Percentiles rank a stretch among this genome's conserved stretches.
Evolutionary conservation across 1,284 basidiomycete genomes (phyloP).

Genomic region (Inonotus hispidus): DNA sequence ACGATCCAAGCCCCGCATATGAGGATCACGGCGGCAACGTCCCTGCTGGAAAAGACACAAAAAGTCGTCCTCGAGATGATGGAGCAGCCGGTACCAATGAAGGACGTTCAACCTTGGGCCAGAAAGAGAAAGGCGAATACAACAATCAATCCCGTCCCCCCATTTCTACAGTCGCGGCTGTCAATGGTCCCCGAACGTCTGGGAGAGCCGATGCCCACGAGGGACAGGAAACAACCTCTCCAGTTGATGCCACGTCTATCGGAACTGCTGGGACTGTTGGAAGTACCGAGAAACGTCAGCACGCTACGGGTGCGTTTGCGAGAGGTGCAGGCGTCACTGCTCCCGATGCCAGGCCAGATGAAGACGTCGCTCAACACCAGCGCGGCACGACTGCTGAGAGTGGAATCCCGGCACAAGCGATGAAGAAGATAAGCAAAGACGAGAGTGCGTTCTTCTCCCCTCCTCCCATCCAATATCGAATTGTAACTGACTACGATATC

Average conservation of each 20-base stretch:
- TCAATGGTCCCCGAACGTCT: too few relatives aligned
- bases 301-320: conserved; percentile 13
- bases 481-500: too few relatives aligned
- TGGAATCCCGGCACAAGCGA: not conserved
- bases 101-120: not conserved
- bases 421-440: conserved; percentile 11
- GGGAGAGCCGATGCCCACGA: too few relatives aligned
- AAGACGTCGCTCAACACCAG: conserved; percentile 3
- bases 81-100: not conserved
- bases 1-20: conserved; percentile 3
- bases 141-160: too few relatives aligned
- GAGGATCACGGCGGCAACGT: not conserved
- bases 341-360: conserved; percentile 5
- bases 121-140: too few relatives aligned
- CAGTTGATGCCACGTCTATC: too few relatives aligned
- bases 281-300: too few relatives aligned
- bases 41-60: not conserved
- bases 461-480: too few relatives aligned
- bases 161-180: too few relatives aligned
- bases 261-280: too few relatives aligned
- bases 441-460: conserved; percentile 8
- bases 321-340: conserved; percentile 11
- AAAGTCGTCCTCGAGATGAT: not conserved
- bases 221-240: too few relatives aligned
- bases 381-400: conserved; percentile 15